Evolutionary conservation across 2,329 filamentous ascomycete genomes (phyloP).

Genomic region (Sordariomycetes sp.): DNA sequence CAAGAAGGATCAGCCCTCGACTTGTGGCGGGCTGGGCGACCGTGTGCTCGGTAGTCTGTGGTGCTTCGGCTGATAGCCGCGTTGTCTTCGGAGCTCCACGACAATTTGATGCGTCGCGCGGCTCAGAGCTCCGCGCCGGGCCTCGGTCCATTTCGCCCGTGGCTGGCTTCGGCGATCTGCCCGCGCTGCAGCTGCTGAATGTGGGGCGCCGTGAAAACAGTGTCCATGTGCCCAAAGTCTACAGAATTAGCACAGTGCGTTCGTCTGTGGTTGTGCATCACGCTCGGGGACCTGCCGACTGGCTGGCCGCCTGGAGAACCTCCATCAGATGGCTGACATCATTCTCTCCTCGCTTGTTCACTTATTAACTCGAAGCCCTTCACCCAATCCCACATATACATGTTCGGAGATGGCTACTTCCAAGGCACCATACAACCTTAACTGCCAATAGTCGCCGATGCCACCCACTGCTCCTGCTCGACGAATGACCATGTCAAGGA

Average conservation of each 20-base stretch:
- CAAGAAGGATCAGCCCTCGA: not conserved
- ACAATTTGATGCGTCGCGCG: not conserved
- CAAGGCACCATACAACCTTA: not conserved
- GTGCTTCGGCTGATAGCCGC: not conserved
- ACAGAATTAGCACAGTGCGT: not conserved
- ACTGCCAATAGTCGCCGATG: not conserved
- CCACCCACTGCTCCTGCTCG: not conserved
- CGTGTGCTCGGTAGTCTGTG: not conserved
- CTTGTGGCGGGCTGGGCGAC: not conserved
- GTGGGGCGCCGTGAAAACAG: not conserved
- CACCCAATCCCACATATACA: not conserved
- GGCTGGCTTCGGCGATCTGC: not conserved
- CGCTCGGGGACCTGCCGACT: not conserved
- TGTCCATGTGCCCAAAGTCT: not conserved
- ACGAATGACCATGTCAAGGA: not conserved
- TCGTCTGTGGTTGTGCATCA: not conserved
- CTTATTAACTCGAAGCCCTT: not conserved
- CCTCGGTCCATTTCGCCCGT: not conserved
- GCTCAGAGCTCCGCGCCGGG: not conserved
- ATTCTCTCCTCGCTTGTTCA: not conserved
- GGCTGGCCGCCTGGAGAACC: not conserved
- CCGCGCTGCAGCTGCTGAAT: not conserved
- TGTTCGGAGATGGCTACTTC: not conserved
- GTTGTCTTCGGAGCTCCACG: not conserved
- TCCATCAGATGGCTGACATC: not conserved